Percentiles rank a stretch among this genome's conserved stretches.
phyloP scores from a whole-genome alignment of 2,329 filamentous ascomycete genomes.

The Moelleriella libera region DNA sequence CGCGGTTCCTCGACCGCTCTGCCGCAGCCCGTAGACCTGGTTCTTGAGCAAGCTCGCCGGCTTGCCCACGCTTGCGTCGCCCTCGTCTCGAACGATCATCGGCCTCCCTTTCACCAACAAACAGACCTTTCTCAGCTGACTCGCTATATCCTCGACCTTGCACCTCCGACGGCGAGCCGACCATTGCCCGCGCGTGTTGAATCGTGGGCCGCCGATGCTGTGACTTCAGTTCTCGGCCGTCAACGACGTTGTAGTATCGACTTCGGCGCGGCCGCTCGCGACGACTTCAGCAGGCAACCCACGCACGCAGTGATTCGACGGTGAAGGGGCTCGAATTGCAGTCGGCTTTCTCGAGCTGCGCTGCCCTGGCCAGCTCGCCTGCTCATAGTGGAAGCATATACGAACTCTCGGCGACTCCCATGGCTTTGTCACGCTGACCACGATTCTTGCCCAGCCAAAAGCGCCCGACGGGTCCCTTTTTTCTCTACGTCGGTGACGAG shows the following conservation, averaged over 20 bases:
- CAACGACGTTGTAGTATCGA: background rate
- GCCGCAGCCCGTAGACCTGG: background rate
- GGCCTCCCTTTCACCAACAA: background rate
- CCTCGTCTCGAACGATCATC: conserved; percentile 1
- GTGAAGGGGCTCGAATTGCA: background rate
- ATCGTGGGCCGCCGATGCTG: background rate
- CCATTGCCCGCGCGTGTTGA: background rate
- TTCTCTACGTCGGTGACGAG: background rate
- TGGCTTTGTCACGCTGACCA: conserved; percentile 3
- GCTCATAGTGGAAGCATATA: background rate
- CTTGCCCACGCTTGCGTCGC: background rate
- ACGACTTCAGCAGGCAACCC: background rate
- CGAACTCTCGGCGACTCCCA: background rate
- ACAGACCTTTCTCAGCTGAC: background rate
- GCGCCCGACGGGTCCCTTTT: background rate
- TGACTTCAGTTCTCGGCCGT: background rate
- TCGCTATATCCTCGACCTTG: background rate
- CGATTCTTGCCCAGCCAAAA: background rate
- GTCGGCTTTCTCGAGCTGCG: too few species aligned
- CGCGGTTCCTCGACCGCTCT: too few species aligned
- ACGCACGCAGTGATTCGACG: background rate
- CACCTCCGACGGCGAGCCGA: background rate
- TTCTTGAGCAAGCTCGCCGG: background rate
- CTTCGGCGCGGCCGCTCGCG: background rate
- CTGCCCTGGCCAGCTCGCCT: background rate